Conservation (phyloP, 129 eudicot species). For the Saussurea involucrata region DNA sequence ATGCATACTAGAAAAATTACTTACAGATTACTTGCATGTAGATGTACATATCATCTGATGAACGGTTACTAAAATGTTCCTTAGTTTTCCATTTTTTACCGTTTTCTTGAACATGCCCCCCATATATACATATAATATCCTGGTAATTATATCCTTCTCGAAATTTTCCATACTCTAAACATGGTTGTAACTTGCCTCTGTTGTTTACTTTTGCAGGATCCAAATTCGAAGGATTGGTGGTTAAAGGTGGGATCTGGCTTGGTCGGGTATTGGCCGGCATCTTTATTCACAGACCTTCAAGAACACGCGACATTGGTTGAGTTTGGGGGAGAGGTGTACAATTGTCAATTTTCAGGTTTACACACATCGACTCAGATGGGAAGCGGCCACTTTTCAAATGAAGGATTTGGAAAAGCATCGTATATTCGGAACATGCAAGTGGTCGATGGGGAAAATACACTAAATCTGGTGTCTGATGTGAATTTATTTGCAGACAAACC, state of each 20-base stretch:
- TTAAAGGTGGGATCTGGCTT: not conserved
- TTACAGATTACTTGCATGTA: too few relatives aligned
- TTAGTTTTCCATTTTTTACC: too few relatives aligned
- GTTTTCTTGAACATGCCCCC: too few relatives aligned
- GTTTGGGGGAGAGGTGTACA: conserved; percentile 17
- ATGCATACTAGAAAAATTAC: too few relatives aligned
- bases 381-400: conserved; percentile 20
- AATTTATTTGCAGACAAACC: not conserved
- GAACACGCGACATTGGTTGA: not conserved
- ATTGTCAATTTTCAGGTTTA: not conserved
- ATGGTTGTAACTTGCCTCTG: not conserved
- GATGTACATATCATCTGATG: too few relatives aligned
- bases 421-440: conserved; percentile 15
- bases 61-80: too few relatives aligned
- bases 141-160: not conserved
- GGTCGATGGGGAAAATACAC: not conserved
- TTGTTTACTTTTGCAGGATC: conserved; percentile 1
- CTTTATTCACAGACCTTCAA: not conserved
- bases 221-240: conserved; percentile 4
- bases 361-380: conserved; percentile 31
- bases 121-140: too few relatives aligned
- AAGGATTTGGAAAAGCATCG: conserved; percentile 24
- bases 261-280: conserved; percentile 16
- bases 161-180: not conserved
- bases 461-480: not conserved